Evolutionary conservation across 148 eudicot genomes (phyloP).

Genomic region (Dysphania ambrosioides): DNA sequence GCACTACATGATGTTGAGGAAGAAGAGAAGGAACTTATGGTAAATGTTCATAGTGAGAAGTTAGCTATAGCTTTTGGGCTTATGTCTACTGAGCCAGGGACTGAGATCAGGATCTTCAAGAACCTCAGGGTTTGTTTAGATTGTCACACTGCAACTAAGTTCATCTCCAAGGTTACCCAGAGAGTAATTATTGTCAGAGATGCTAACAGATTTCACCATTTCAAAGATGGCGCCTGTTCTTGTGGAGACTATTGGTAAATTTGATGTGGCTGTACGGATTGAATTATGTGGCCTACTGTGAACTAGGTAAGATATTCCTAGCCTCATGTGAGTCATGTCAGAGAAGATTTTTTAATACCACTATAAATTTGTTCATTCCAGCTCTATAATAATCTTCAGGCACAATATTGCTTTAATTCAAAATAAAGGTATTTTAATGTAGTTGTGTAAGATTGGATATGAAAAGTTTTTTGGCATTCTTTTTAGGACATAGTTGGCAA

Average conservation of each 20-base stretch:
- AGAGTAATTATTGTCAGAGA: slow-evolving; percentile 76
- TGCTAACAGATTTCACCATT: slow-evolving; percentile 87
- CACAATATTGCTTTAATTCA: background rate
- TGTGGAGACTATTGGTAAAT: slow-evolving; percentile 39
- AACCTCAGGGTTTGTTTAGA: slow-evolving; percentile 83
- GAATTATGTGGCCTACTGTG: background rate
- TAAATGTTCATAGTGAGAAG: slow-evolving; percentile 75
- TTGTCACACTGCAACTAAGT: slow-evolving; percentile 78
- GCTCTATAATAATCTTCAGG: background rate
- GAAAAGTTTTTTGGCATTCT: background rate
- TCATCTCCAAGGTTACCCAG: slow-evolving; percentile 52
- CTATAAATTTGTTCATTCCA: background rate
- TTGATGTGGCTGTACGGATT: slow-evolving; percentile 1
- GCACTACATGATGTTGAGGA: slow-evolving; percentile 86
- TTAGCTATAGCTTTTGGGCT: slow-evolving; percentile 82
- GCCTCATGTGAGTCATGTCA: background rate
- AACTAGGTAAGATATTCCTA: background rate
- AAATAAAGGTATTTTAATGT: no score
- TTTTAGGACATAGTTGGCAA: background rate
- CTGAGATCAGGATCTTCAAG: slow-evolving; percentile 73
- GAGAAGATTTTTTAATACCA: background rate
- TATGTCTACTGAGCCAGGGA: slow-evolving; percentile 56
- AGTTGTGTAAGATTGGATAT: background rate
- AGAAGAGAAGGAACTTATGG: slow-evolving; percentile 88
- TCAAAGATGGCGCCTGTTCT: slow-evolving; percentile 65